Conservation (phyloP, 2,329 filamentous ascomycete species). For the Daldinia eschscholtzii region DNA sequence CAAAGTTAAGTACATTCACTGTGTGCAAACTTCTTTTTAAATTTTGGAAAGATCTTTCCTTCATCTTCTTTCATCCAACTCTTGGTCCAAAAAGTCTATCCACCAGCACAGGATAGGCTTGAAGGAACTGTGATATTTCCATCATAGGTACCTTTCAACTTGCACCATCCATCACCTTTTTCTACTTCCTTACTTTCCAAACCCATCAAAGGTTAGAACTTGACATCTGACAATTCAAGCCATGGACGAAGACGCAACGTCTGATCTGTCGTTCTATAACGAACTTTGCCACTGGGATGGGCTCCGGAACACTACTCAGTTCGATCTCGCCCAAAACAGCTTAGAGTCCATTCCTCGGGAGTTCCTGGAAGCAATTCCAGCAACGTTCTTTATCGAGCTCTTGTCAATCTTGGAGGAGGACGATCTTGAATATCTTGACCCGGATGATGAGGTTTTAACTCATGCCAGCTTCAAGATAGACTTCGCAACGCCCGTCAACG, state of each 20-base stretch:
- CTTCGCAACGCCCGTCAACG: background rate
- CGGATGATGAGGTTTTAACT: background rate
- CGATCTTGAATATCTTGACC: background rate
- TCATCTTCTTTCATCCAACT: background rate
- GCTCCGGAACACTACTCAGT: background rate
- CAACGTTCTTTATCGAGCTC: conserved; percentile 5
- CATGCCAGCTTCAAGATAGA: conserved; percentile 8
- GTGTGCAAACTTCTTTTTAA: background rate
- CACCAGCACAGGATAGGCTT: background rate
- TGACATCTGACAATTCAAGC: background rate
- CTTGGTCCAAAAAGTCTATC: background rate
- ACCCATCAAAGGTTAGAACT: background rate
- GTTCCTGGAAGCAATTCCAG: background rate
- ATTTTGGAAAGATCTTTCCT: background rate
- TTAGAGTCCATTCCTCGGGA: background rate
- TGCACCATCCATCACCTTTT: background rate
- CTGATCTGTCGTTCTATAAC: background rate
- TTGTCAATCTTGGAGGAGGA: background rate
- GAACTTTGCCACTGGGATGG: background rate
- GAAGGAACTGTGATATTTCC: background rate
- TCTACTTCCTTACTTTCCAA: too few relatives aligned
- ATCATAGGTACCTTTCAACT: background rate
- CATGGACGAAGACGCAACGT: background rate
- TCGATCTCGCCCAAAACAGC: background rate
- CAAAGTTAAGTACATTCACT: background rate